phyloP scores from a whole-genome alignment of 441 rosid genomes.

The Rhodomyrtus psidioides region DNA sequence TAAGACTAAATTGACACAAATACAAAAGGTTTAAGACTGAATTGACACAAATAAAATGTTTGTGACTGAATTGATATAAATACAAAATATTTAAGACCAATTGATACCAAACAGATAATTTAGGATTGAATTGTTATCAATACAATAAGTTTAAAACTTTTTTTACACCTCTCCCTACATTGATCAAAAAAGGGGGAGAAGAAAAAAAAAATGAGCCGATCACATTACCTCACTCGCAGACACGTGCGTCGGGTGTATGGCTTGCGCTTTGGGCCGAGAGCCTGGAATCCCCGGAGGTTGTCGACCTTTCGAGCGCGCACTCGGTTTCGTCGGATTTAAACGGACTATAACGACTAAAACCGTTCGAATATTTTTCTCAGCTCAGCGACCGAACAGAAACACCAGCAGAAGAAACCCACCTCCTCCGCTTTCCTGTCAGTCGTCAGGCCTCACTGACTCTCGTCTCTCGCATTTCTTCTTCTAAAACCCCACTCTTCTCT shows the following conservation, averaged over 20 bases:
- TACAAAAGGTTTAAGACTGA: too few species aligned
- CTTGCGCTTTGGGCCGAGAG: background rate
- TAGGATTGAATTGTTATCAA: too few species aligned
- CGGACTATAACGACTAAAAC: background rate
- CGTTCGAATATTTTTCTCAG: background rate
- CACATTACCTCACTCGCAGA: background rate
- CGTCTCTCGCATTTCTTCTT: background rate
- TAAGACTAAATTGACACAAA: too few species aligned
- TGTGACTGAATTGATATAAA: too few species aligned
- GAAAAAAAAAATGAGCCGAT: background rate
- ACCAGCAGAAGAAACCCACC: background rate
- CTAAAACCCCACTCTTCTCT: background rate
- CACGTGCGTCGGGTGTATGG: background rate
- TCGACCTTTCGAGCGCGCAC: background rate
- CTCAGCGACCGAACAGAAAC: background rate
- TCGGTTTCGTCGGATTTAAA: background rate
- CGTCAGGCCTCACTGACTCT: background rate
- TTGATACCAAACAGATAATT: too few species aligned
- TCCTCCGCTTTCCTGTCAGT: background rate
- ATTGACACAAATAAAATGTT: too few species aligned
- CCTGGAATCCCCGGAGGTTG: background rate
- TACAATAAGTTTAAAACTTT: too few species aligned
- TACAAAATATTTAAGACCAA: too few species aligned
- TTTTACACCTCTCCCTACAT: too few species aligned
- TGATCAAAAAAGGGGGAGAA: too few species aligned